Evolutionary conservation across 441 rosid species (phyloP), one percentile per base, ranked within the genome.

Genomic region (Pelargonium australe): DNA sequence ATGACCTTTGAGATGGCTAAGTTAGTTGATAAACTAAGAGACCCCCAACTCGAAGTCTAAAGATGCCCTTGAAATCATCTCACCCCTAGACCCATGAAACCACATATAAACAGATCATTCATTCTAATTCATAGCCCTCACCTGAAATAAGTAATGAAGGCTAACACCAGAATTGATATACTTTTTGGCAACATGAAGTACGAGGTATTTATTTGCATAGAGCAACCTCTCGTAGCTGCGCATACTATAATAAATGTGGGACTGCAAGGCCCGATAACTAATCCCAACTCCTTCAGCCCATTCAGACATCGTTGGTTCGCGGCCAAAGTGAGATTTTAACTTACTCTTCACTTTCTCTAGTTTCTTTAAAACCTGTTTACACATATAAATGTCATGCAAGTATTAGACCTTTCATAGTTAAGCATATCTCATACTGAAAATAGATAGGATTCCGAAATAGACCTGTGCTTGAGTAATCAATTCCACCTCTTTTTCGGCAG

Each of bases 131-230:
- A 53, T 14, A 53, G 8, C 60, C 9, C 68, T 68, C 68, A 91
- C 97, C 94, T 86, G 97, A 70, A 90, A 71, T 70, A 91, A 76
- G 81, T 93, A 96, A 53, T 80, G 87, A 75, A 89, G 85, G 78
- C 83, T 73, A 73, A 93, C 83, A 76, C 98, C 95, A 43, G 89
- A 91, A 49, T 86, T 85, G 76, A 80, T 89, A 79, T 87, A 88
- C 44, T 80, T 88, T 81, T 91, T 87, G 68, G 97, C 97, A 5
- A 93, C 77, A 76, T 89, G 88, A 83, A 89, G 90, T 19, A 91
- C 96, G 80, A 91, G 70, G 53, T 93, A 87, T 66, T 87, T 70
- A 79, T 93, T 93, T 8, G 95, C 87, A 75, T 77, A 70, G 58
- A 89, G 85, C 75, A 93, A 79, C 77, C 83, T 86, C 64, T 89